These are phyloP conservation scores for Starmerella ratchasimensis DNA, from an alignment of 805 yeast genomes.

Conservation along the genomic window DNA sequence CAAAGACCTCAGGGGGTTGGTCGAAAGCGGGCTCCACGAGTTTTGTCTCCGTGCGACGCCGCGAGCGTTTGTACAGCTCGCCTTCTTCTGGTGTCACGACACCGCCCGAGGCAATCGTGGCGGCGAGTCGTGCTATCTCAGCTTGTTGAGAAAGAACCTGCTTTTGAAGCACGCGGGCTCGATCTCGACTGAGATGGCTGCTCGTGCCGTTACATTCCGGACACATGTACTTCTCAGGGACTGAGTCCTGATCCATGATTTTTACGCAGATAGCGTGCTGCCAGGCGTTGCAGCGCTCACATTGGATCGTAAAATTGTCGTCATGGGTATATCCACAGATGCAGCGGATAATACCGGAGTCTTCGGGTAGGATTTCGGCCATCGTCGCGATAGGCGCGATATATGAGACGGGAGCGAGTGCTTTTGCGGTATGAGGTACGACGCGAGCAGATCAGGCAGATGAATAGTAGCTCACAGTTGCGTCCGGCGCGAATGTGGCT, in stretches of 20 bases:
- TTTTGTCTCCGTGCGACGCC: constrained; percentile 1
- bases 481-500: too few relatives aligned
- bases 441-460: too few relatives aligned
- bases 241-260: constrained; percentile 53
- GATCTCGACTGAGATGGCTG: constrained; percentile 32
- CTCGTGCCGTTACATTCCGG: constrained; percentile 51
- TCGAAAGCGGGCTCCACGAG: constrained; percentile 6
- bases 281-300: constrained; percentile 87
- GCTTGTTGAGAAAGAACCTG: constrained; percentile 14
- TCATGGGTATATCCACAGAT: constrained; percentile 80
- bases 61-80: background rate
- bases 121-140: background rate
- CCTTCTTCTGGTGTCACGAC: constrained; percentile 10
- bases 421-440: too few relatives aligned
- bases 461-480: too few relatives aligned
- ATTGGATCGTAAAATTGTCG: constrained; percentile 89
- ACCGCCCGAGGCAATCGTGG: background rate
- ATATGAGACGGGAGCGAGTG: too few relatives aligned
- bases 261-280: constrained; percentile 90
- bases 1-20: background rate
- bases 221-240: constrained; percentile 72
- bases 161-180: constrained; percentile 32
- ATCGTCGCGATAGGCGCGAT: constrained; percentile 1
- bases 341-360: constrained; percentile 78
- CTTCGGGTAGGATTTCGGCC: constrained; percentile 27